Percentiles rank a stretch among this genome's conserved stretches.
phyloP scores from a whole-genome alignment of 176 grass and related monocot species.

The Areca catechu region DNA sequence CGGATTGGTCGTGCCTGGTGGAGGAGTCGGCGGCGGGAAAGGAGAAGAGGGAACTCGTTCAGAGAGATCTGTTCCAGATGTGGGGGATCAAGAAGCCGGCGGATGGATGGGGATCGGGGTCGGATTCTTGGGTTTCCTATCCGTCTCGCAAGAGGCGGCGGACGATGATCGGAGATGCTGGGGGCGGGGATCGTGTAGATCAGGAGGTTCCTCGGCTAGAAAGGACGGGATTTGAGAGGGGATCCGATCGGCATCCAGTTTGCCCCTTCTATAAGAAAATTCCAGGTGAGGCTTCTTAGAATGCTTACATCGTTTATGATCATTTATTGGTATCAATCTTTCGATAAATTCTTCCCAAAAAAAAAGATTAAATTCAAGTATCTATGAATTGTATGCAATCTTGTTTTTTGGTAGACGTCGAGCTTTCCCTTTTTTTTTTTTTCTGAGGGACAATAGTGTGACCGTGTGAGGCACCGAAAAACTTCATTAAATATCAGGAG shows the following conservation, averaged over 20 bases:
- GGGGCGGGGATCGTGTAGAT: neutral
- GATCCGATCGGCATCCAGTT: neutral
- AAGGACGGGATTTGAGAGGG: neutral
- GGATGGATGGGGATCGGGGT: neutral
- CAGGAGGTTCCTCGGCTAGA: neutral
- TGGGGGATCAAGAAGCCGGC: constrained; percentile 43
- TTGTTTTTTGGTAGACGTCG: no score
- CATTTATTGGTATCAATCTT: no score
- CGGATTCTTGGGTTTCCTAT: neutral
- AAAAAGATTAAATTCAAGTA: no score
- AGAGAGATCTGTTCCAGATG: constrained; percentile 56
- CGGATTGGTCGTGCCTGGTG: constrained; percentile 43
- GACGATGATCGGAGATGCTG: neutral
- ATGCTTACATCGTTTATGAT: no score
- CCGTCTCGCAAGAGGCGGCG: constrained; percentile 8
- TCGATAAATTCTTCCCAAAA: no score
- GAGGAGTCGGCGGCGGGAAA: neutral
- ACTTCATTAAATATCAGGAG: no score
- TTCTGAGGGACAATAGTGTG: no score
- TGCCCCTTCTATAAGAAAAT: constrained; percentile 67
- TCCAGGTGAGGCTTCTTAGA: constrained; percentile 22
- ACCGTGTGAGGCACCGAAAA: no score
- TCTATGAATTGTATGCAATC: no score
- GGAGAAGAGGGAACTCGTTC: constrained; percentile 21
- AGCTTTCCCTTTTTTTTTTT: no score